Conservation (phyloP, 441 rosid genomes). For the Pelargonium fulgidum region DNA sequence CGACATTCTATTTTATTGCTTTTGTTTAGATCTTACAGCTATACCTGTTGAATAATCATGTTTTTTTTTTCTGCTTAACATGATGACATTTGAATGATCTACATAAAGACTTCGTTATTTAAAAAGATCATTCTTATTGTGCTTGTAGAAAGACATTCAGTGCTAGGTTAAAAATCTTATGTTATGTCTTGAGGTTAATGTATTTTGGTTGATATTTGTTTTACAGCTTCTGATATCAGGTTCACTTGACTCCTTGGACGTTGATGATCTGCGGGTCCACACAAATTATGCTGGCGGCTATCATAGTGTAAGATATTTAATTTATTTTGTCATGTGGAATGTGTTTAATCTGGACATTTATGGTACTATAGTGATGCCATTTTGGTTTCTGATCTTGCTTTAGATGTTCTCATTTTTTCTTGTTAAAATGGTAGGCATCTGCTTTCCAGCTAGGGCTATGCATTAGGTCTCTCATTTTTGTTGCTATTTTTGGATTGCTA, state of each 20-base stretch:
- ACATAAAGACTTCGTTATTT: neutral
- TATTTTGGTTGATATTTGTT: constrained; percentile 15
- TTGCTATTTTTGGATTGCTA: neutral
- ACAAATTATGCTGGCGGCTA: constrained; percentile 93
- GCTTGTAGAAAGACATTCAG: neutral
- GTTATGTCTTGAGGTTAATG: neutral
- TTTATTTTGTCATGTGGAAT: constrained; percentile 5
- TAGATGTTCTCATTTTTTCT: constrained; percentile 1
- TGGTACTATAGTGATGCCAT: neutral
- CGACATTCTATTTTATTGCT: neutral
- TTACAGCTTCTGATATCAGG: constrained; percentile 91
- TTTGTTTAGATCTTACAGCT: neutral
- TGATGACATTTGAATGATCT: neutral
- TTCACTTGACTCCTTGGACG: constrained; percentile 92
- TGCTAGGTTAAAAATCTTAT: neutral
- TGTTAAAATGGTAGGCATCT: neutral
- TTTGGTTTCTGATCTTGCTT: neutral
- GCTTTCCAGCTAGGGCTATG: neutral
- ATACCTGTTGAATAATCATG: neutral
- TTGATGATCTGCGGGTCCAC: constrained; percentile 72
- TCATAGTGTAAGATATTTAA: constrained; percentile 48
- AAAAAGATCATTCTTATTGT: neutral
- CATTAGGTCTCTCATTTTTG: neutral
- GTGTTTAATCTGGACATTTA: neutral
- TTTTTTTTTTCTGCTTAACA: neutral